Evolutionary conservation across 2,329 filamentous ascomycete genomes (phyloP).

Genomic region (Albophoma yamanashiensis): DNA sequence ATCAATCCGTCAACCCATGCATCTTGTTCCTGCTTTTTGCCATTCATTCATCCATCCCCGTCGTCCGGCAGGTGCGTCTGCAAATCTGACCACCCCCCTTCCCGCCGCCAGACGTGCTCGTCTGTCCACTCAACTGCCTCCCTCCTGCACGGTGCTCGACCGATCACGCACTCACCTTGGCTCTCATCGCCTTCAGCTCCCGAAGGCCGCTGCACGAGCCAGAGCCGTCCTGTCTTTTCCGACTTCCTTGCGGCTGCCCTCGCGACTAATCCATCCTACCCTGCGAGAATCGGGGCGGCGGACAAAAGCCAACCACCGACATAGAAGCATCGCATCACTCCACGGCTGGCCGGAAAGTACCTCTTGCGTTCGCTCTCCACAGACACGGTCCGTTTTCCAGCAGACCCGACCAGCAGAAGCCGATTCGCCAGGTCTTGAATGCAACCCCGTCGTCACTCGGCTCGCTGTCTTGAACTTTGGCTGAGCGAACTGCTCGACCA

Average conservation of each 20-base stretch:
- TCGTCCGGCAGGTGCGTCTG: not conserved
- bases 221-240: conserved; percentile 5
- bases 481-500: not conserved
- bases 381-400: not conserved
- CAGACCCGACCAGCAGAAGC: not conserved
- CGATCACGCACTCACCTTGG: not conserved
- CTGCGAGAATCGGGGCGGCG: not conserved
- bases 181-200: not conserved
- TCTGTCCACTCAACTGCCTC: not conserved
- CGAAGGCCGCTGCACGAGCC: conserved; percentile 1
- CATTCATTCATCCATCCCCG: not conserved
- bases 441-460: not conserved
- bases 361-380: not conserved
- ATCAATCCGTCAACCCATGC: not conserved
- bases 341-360: not conserved
- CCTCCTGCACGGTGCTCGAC: not conserved
- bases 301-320: not conserved
- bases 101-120: not conserved
- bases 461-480: not conserved
- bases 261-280: not conserved
- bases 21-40: not conserved
- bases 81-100: not conserved
- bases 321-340: not conserved
- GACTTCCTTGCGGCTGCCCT: not conserved
- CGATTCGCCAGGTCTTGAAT: not conserved